Conservation (phyloP, 495 filamentous ascomycete genomes). For the Penicillium antarcticum region DNA sequence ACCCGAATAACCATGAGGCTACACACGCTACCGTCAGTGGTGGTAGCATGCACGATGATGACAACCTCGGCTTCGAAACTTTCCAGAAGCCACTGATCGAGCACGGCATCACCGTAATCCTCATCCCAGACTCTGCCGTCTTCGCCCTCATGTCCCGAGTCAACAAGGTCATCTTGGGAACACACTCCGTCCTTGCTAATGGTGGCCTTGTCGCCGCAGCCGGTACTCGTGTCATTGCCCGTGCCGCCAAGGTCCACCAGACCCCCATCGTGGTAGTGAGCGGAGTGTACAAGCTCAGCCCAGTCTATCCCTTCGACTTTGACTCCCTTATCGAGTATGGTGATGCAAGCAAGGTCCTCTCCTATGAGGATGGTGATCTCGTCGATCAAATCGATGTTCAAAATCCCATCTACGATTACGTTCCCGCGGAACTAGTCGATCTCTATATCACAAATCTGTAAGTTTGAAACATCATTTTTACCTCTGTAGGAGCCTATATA, state of each 20-base stretch:
- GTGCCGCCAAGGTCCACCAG: conserved; percentile 73
- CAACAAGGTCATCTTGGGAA: conserved; percentile 88
- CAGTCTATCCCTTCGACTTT: conserved; percentile 77
- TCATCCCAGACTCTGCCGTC: conserved; percentile 77
- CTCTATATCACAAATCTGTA: conserved; percentile 92
- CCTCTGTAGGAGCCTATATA: not conserved
- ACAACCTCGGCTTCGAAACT: conserved; percentile 47
- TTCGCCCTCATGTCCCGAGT: conserved; percentile 91
- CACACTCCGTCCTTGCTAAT: conserved; percentile 81
- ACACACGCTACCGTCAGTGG: conserved; percentile 60
- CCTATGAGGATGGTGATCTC: conserved; percentile 69
- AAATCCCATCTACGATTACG: conserved; percentile 79
- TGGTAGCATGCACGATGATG: conserved; percentile 37
- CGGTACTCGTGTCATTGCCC: conserved; percentile 73
- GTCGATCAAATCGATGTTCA: conserved; percentile 74
- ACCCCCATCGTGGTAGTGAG: conserved; percentile 81
- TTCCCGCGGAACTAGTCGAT: conserved; percentile 76
- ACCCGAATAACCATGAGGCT: conserved; percentile 62
- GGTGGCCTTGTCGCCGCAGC: conserved; percentile 78
- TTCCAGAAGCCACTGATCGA: conserved; percentile 74
- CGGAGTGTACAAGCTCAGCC: conserved; percentile 87
- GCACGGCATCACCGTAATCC: conserved; percentile 74
- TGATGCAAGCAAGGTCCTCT: conserved; percentile 67
- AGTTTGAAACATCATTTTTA: conserved; percentile 31
- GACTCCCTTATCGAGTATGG: conserved; percentile 78